phyloP scores from a whole-genome alignment of 2,329 filamentous ascomycete genomes.

The Pseudogymnoascus verrucosus region DNA sequence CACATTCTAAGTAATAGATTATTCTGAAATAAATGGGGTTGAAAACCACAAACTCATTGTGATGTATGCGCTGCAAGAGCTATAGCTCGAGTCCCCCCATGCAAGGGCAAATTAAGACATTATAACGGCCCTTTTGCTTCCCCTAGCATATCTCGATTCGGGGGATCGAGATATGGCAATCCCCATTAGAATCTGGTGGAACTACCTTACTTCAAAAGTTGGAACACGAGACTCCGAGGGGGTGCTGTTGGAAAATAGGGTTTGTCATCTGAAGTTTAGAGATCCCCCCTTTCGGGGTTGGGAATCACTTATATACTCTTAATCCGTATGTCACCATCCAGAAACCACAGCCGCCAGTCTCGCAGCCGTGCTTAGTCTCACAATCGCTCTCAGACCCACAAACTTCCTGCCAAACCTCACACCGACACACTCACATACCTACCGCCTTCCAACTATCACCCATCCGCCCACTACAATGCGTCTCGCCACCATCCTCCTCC shows the following conservation, averaged over 20 bases:
- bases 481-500: not conserved
- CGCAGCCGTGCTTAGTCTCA: not conserved
- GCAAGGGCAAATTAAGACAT: not conserved
- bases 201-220: not conserved
- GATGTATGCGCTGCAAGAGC: not conserved
- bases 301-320: not conserved
- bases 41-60: not conserved
- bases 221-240: too few relatives aligned
- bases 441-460: too few relatives aligned
- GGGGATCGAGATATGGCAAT: not conserved
- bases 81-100: not conserved
- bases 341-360: not conserved
- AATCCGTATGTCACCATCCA: not conserved
- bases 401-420: not conserved
- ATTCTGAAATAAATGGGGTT: not conserved
- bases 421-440: not conserved
- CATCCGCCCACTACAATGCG: not conserved
- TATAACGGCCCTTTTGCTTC: not conserved
- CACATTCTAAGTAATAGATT: not conserved
- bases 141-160: too few relatives aligned
- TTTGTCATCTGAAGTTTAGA: too few relatives aligned
- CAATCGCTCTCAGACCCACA: not conserved
- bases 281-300: too few relatives aligned
- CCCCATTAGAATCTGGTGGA: not conserved
- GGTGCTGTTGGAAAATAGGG: too few relatives aligned